Evolutionary conservation across 345 rosid species (phyloP).

Genomic region (Litchi chinensis): DNA sequence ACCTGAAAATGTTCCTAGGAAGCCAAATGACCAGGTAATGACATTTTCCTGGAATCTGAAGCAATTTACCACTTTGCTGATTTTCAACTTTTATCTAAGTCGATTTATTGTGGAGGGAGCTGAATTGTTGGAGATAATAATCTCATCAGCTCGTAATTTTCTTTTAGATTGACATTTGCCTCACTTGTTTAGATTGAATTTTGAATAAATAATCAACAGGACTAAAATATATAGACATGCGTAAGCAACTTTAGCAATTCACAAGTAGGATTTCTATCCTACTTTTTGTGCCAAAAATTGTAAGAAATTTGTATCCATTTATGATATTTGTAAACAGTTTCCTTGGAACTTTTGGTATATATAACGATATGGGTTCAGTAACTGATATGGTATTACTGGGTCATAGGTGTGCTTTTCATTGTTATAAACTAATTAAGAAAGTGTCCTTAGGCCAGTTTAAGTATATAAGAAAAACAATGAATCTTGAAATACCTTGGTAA

Average conservation of each 20-base stretch:
- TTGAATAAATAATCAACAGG: background rate
- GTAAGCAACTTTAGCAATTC: background rate
- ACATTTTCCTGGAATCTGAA: conserved; percentile 2
- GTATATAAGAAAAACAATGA: background rate
- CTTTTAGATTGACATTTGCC: background rate
- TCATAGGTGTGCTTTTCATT: background rate
- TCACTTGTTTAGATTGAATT: background rate
- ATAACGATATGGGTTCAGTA: background rate
- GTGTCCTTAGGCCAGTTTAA: background rate
- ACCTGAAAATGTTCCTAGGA: conserved; percentile 25
- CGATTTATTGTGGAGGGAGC: background rate
- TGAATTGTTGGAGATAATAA: background rate
- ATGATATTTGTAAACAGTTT: background rate
- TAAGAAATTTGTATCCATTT: background rate
- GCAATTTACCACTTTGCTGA: conserved; percentile 8
- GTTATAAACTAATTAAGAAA: background rate
- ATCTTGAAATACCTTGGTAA: background rate
- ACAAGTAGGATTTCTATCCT: background rate
- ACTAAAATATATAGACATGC: background rate
- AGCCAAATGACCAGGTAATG: conserved; percentile 41
- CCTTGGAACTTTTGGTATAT: background rate
- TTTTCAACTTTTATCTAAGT: background rate
- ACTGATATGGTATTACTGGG: background rate
- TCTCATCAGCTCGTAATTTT: background rate
- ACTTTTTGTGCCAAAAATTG: background rate